Evolutionary conservation across 192 early-diverging fungal species (phyloP).

Genomic region (Coemansia sp.): DNA sequence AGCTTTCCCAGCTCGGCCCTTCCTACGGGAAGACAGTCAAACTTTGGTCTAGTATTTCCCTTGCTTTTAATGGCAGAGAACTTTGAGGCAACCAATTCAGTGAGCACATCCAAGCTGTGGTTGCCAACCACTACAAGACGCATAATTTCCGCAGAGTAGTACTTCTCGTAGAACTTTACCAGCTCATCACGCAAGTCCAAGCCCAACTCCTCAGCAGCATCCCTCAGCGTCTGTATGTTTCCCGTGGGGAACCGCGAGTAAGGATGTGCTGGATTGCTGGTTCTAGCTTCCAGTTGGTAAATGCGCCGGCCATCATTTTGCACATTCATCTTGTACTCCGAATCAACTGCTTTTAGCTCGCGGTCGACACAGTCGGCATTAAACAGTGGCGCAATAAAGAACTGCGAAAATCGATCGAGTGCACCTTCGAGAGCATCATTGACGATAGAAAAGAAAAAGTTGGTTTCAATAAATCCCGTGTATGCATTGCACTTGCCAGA

Average conservation of each 20-base stretch:
- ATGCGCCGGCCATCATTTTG: constrained; percentile 59
- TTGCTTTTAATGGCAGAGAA: constrained; percentile 80
- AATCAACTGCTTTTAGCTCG: constrained; percentile 91
- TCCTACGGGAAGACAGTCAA: constrained; percentile 67
- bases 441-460: constrained; percentile 24
- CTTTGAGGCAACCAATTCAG: constrained; percentile 76
- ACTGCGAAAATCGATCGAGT: constrained; percentile 79
- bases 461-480: constrained; percentile 20
- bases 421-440: constrained; percentile 59
- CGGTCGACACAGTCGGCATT: constrained; percentile 77
- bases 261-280: constrained; percentile 68
- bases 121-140: constrained; percentile 85
- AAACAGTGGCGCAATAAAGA: constrained; percentile 90
- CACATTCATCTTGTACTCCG: constrained; percentile 86
- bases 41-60: constrained; percentile 60
- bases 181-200: constrained; percentile 78
- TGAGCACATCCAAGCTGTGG: constrained; percentile 74
- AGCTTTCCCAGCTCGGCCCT: constrained; percentile 67
- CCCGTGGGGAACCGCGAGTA: constrained; percentile 84
- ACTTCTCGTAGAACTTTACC: constrained; percentile 76
- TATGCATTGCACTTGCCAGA: constrained; percentile 36
- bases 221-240: constrained; percentile 77
- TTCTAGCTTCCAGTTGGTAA: background rate
- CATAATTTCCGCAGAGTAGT: constrained; percentile 95
- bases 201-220: constrained; percentile 46